Evolutionary conservation across 805 yeast species (phyloP).

Genomic region (Blastobotrys muscicola): DNA sequence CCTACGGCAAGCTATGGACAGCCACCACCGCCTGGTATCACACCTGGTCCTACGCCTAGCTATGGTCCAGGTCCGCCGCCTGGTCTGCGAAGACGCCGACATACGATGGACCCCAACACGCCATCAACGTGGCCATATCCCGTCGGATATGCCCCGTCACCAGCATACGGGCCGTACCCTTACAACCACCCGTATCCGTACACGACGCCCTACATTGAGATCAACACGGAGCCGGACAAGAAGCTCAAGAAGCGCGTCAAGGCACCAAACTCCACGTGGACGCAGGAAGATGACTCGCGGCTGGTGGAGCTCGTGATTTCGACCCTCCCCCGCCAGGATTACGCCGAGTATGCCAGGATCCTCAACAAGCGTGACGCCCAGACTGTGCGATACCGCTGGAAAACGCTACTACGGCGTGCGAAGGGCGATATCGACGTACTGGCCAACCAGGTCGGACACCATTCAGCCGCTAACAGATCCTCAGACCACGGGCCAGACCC

Average conservation of each 20-base stretch:
- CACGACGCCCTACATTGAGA: background rate
- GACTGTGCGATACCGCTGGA: slow-evolving; percentile 29
- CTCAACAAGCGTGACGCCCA: slow-evolving; percentile 28
- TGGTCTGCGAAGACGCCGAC: no score
- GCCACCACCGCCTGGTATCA: no score
- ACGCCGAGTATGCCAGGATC: slow-evolving; percentile 24
- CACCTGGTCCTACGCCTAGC: slow-evolving; percentile 1
- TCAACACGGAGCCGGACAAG: slow-evolving; percentile 3
- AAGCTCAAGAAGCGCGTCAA: slow-evolving; percentile 19
- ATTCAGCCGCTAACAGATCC: no score
- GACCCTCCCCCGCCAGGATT: slow-evolving; percentile 28
- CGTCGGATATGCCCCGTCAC: no score
- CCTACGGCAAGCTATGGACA: no score
- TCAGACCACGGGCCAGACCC: no score
- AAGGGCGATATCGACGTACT: slow-evolving; percentile 16
- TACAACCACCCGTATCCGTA: background rate
- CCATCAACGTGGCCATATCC: no score
- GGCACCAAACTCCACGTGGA: slow-evolving; percentile 28
- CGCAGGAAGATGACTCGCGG: slow-evolving; percentile 25
- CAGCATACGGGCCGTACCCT: no score
- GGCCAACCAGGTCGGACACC: no score
- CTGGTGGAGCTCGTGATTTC: slow-evolving; percentile 25
- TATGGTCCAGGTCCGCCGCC: background rate
- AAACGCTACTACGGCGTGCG: slow-evolving; percentile 26
- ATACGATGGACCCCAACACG: no score